A percentile compares a stretch with the other conserved stretches of the same genome.
Evolutionary conservation across 75 land plant species (phyloP).

Genomic region (Pinus albicaulis): DNA sequence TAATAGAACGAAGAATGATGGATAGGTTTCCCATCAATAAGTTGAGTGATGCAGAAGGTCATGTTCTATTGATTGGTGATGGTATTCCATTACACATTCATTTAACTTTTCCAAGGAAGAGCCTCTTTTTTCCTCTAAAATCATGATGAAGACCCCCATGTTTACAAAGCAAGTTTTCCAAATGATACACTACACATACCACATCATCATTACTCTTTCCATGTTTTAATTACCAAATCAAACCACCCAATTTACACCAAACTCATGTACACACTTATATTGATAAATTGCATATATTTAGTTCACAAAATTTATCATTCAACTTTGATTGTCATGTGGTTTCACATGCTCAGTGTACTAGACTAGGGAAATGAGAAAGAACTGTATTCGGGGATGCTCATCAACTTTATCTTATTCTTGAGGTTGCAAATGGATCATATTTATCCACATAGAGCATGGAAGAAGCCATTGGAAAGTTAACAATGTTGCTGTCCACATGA

Average conservation of each 20-base stretch:
- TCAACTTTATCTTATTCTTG: constrained; percentile 27
- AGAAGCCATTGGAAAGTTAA: background rate
- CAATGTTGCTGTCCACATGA: too few relatives aligned
- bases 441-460: background rate
- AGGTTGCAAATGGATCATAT: background rate
- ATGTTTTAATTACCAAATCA: too few relatives aligned
- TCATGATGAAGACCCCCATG: too few relatives aligned
- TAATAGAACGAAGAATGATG: constrained; percentile 11
- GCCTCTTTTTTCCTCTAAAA: too few relatives aligned
- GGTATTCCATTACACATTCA: background rate
- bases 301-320: too few relatives aligned
- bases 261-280: too few relatives aligned
- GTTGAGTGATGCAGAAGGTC: constrained; percentile 13
- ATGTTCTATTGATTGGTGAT: constrained; percentile 15
- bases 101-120: too few relatives aligned
- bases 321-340: constrained; percentile 10
- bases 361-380: constrained; percentile 27
- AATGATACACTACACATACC: too few relatives aligned
- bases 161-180: too few relatives aligned
- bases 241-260: too few relatives aligned
- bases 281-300: too few relatives aligned
- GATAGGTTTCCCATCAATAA: constrained; percentile 11
- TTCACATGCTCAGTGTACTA: constrained; percentile 28
- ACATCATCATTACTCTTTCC: too few relatives aligned
- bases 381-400: constrained; percentile 40